Evolutionary conservation across 768 basidiomycete species (phyloP).

Genomic region (Pleurotus djamor): DNA sequence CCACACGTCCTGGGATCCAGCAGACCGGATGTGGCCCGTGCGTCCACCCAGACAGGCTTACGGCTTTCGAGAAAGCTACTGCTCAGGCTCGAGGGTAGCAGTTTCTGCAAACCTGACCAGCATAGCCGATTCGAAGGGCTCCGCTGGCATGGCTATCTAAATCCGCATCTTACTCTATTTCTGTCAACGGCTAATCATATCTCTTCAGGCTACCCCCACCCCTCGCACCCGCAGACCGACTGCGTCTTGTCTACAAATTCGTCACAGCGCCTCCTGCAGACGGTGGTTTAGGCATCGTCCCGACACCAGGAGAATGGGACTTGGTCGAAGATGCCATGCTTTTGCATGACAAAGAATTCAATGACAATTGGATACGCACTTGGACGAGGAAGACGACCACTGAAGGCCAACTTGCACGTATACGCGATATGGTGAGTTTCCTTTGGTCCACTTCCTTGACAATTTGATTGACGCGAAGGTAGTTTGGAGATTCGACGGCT

Average conservation of each 20-base stretch:
- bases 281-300: constrained; percentile 82
- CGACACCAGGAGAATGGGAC: constrained; percentile 71
- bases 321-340: constrained; percentile 80
- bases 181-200: neutral
- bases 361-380: constrained; percentile 72
- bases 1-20: too few species aligned
- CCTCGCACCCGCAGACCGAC: constrained; percentile 70
- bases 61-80: too few species aligned
- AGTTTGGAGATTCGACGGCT: constrained; percentile 81
- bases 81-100: too few species aligned
- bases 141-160: too few species aligned
- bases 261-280: constrained; percentile 71
- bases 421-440: constrained; percentile 71
- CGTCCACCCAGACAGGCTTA: too few species aligned
- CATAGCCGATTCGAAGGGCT: too few species aligned
- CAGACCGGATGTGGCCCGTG: too few species aligned
- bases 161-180: too few species aligned
- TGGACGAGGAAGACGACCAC: constrained; percentile 71
- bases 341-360: constrained; percentile 82
- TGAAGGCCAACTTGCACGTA: constrained; percentile 60
- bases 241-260: constrained; percentile 74
- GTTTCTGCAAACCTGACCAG: too few species aligned
- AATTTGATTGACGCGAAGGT: neutral
- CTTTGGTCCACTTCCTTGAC: neutral
- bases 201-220: constrained; percentile 29